These are phyloP conservation scores for Pythium apleroticum DNA, from an alignment of 352 stramenopile genomes.

Conservation along the genomic window DNA sequence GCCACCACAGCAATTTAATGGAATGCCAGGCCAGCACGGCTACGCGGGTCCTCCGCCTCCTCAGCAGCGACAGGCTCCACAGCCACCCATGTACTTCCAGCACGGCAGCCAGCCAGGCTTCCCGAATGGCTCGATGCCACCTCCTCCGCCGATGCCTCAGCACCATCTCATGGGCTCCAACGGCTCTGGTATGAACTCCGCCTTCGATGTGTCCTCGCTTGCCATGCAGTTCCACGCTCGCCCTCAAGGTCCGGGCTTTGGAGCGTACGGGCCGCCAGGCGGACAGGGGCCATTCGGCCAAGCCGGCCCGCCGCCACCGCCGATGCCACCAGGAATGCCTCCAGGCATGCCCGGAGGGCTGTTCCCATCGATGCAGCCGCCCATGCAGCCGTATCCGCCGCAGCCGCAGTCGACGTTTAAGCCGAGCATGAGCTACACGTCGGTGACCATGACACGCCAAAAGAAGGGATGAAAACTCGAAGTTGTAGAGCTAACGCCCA, in stretches of 20 bases:
- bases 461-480: conserved; percentile 33
- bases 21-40: conserved; percentile 11
- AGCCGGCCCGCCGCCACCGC: conserved; percentile 29
- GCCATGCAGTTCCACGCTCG: conserved; percentile 78
- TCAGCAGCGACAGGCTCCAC: conserved; percentile 8
- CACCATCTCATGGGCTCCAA: conserved; percentile 19
- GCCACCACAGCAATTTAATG: conserved; percentile 15
- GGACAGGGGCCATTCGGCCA: conserved; percentile 18
- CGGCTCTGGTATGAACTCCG: conserved; percentile 15
- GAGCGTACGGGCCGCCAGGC: conserved; percentile 7
- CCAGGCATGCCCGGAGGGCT: conserved; percentile 30
- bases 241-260: conserved; percentile 20
- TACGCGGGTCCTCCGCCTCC: conserved; percentile 10
- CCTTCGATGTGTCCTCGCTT: conserved; percentile 62
- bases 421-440: conserved; percentile 79
- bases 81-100: conserved; percentile 14
- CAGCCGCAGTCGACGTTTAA: conserved; percentile 50
- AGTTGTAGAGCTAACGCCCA: neutral
- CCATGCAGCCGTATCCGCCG: conserved; percentile 31
- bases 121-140: conserved; percentile 11
- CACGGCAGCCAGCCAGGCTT: conserved; percentile 15
- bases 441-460: conserved; percentile 57
- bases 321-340: conserved; percentile 32
- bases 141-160: conserved; percentile 25
- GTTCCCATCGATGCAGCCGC: conserved; percentile 38